Conservation (phyloP, 2,329 filamentous ascomycete genomes). For the Aureobasidium sp. region DNA sequence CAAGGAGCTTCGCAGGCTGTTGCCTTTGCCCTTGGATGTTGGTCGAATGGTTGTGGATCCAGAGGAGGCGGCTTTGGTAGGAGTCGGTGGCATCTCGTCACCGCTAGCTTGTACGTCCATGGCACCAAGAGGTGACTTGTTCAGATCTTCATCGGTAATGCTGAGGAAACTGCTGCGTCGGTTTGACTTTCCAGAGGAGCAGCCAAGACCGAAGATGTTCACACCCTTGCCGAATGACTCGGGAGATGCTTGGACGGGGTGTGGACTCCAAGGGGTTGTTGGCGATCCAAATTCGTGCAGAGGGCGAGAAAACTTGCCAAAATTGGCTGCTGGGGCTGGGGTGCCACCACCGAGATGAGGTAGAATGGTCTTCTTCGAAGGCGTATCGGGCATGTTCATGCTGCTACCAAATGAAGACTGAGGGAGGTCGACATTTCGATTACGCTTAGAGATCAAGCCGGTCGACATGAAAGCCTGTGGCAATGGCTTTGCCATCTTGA, state of each 20-base stretch:
- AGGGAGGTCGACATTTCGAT: conserved; percentile 64
- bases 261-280: conserved; percentile 71
- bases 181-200: conserved; percentile 41
- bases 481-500: conserved; percentile 68
- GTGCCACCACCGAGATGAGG: conserved; percentile 52
- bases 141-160: conserved; percentile 68
- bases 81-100: conserved; percentile 86
- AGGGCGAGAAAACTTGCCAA: conserved; percentile 56
- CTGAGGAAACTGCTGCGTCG: conserved; percentile 69
- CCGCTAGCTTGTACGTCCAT: conserved; percentile 50
- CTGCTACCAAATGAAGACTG: conserved; percentile 44
- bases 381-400: conserved; percentile 82
- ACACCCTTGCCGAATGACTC: conserved; percentile 60
- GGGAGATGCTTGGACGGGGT: conserved; percentile 54
- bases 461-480: conserved; percentile 89
- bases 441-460: conserved; percentile 89
- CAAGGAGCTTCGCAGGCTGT: conserved; percentile 44
- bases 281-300: conserved; percentile 70
- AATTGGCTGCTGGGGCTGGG: conserved; percentile 47
- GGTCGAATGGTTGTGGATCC: conserved; percentile 26
- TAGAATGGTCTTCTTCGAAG: conserved; percentile 83
- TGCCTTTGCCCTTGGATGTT: conserved; percentile 45
- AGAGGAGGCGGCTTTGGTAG: conserved; percentile 64
- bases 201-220: conserved; percentile 50
- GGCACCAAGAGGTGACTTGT: conserved; percentile 49